Conservation (phyloP, 257 asterid genomes). For the Anisodus tanguticus region DNA sequence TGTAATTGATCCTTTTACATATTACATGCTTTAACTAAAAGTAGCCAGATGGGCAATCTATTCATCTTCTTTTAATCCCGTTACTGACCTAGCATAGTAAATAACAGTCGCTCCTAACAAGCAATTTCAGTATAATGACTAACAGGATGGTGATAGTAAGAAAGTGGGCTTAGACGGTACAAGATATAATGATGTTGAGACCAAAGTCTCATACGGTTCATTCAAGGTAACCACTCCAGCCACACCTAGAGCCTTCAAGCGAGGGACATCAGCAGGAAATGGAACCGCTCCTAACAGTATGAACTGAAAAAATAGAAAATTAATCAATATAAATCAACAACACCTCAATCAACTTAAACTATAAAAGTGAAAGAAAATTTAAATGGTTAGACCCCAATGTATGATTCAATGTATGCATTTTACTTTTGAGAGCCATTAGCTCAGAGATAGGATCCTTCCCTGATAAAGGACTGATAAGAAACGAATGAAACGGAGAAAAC, state of each 20-base stretch:
- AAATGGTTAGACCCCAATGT: slow-evolving; percentile 11
- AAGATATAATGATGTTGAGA: slow-evolving; percentile 69
- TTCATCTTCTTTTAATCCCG: not conserved
- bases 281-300: slow-evolving; percentile 96
- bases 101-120: not conserved
- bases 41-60: not conserved
- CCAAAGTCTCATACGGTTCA: slow-evolving; percentile 89
- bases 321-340: not conserved
- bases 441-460: not conserved
- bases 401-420: slow-evolving; percentile 4
- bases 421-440: not conserved
- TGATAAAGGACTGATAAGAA: slow-evolving; percentile 1
- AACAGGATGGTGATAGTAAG: not conserved
- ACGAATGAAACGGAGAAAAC: not conserved
- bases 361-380: slow-evolving; percentile 16
- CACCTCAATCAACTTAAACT: slow-evolving; percentile 3
- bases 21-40: slow-evolving; percentile 11
- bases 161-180: slow-evolving; percentile 46
- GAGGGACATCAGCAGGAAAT: slow-evolving; percentile 87
- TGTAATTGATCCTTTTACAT: slow-evolving; percentile 7
- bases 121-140: slow-evolving; percentile 1
- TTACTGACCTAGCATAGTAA: not conserved
- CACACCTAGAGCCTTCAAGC: slow-evolving; percentile 81
- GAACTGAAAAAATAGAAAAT: slow-evolving; percentile 52
- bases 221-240: slow-evolving; percentile 89